phyloP scores from a whole-genome alignment of 75 land plant species.

The Larix kaempferi region DNA sequence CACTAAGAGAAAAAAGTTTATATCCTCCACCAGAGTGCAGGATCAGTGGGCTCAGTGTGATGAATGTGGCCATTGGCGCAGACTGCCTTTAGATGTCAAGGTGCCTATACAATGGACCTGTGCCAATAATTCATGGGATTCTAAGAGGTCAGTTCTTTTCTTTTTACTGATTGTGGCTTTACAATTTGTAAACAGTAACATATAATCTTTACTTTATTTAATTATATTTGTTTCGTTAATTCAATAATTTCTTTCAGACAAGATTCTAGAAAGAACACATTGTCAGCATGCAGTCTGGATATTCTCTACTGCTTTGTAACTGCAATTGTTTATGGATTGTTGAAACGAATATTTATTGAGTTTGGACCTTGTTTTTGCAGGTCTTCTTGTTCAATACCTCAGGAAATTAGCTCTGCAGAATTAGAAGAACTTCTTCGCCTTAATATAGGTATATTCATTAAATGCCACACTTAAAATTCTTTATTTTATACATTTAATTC shows the following conservation, averaged over 20 bases:
- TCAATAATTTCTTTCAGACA: neutral
- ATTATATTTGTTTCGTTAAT: neutral
- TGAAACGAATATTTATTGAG: neutral
- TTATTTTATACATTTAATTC: neutral
- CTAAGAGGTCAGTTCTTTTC: conserved; percentile 38
- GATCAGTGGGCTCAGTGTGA: conserved; percentile 97
- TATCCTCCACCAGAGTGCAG: conserved; percentile 34
- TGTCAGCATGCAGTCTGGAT: neutral
- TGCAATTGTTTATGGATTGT: neutral
- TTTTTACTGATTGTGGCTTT: neutral
- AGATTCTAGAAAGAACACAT: neutral
- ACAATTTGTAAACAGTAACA: neutral
- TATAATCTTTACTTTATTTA: neutral
- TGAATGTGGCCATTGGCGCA: conserved; percentile 78
- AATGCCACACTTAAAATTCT: too few relatives aligned
- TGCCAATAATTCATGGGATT: conserved; percentile 75
- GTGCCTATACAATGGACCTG: conserved; percentile 76
- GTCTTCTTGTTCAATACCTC: conserved; percentile 48
- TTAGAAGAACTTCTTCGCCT: conserved; percentile 28
- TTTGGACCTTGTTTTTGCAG: conserved; percentile 25
- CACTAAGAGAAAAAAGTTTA: neutral
- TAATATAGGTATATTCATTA: conserved; percentile 28
- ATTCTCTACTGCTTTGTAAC: neutral
- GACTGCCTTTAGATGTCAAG: conserved; percentile 67
- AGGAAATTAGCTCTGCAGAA: conserved; percentile 40